Conservation (phyloP, 1,139 yeast species). For the Hemisphaericaspora xylanilytica region DNA sequence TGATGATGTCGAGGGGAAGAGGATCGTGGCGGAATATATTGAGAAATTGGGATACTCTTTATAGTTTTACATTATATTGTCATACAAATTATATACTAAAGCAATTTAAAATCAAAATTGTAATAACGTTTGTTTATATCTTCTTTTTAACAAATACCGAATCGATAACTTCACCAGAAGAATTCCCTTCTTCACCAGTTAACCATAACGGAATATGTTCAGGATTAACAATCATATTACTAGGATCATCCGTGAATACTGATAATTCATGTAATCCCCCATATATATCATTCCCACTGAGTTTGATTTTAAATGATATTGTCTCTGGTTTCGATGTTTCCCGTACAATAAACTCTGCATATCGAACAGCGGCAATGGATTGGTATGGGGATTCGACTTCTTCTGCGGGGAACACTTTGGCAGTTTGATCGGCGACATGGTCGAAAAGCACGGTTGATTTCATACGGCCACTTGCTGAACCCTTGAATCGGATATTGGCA, state of each 20-base stretch:
- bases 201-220: slow-evolving; percentile 67
- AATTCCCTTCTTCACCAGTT: slow-evolving; percentile 70
- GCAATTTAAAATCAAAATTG: too few species aligned
- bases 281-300: slow-evolving; percentile 74
- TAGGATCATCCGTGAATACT: slow-evolving; percentile 24
- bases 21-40: slow-evolving; percentile 25
- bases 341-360: slow-evolving; percentile 42
- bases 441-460: slow-evolving; percentile 37
- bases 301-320: slow-evolving; percentile 42
- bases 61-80: too few species aligned
- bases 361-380: slow-evolving; percentile 56
- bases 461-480: slow-evolving; percentile 35
- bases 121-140: too few species aligned
- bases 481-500: slow-evolving; percentile 59
- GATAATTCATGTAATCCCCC: slow-evolving; percentile 78
- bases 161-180: slow-evolving; percentile 46
- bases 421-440: slow-evolving; percentile 17
- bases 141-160: slow-evolving; percentile 31
- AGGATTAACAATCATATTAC: slow-evolving; percentile 50
- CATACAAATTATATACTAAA: too few species aligned
- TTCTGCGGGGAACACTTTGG: slow-evolving; percentile 8
- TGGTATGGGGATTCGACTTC: slow-evolving; percentile 28
- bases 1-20: slow-evolving; percentile 21
- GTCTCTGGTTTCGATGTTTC: slow-evolving; percentile 19
- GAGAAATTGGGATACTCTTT: slow-evolving; percentile 24